Conservation (phyloP, 1,284 basidiomycete genomes). For the Ganoderma lucidum region DNA sequence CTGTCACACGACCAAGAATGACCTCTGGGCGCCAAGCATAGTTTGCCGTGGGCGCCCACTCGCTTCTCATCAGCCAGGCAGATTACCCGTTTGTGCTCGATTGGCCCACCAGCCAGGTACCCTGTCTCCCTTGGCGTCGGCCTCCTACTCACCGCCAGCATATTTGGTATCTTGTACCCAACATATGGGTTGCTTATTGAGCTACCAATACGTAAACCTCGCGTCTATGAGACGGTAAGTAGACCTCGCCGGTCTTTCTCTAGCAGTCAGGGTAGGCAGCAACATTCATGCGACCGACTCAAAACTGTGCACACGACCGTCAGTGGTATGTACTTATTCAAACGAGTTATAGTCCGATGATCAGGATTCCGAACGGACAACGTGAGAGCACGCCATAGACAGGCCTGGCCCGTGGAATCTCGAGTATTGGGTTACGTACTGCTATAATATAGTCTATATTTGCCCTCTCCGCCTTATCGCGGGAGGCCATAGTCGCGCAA, state of each 20-base stretch:
- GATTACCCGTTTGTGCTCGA: background rate
- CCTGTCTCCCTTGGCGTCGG: background rate
- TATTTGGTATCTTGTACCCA: background rate
- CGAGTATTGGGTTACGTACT: background rate
- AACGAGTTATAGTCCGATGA: too few species aligned
- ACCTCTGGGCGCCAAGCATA: background rate
- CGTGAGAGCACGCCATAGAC: background rate
- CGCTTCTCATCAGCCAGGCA: background rate
- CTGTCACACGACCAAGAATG: conserved; percentile 4
- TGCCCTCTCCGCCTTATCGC: conserved; percentile 3
- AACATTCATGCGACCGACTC: background rate
- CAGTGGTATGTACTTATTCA: too few species aligned
- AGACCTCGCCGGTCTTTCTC: background rate
- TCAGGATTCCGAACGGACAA: background rate
- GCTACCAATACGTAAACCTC: background rate
- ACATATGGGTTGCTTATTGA: background rate
- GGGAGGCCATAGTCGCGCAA: background rate
- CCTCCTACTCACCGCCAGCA: background rate
- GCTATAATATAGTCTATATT: background rate
- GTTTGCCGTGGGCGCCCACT: background rate
- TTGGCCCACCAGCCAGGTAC: too few species aligned
- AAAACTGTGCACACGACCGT: conserved; percentile 3
- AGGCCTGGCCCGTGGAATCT: background rate
- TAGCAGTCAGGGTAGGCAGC: background rate
- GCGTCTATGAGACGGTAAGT: background rate